Conservation (phyloP, 73 alveolate species). For the Stentor coeruleus region DNA sequence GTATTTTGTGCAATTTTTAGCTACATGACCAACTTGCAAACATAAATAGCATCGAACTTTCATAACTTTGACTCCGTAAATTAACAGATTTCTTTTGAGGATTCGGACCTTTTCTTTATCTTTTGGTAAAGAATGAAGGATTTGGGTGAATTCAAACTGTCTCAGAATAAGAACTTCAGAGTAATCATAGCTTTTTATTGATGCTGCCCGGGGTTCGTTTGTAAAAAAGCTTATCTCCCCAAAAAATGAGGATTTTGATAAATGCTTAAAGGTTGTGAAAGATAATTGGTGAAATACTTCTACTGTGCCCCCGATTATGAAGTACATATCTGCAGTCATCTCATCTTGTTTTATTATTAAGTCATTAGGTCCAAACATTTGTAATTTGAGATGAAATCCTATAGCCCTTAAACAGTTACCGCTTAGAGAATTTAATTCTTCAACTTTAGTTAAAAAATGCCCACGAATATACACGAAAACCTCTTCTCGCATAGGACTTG, state of each 20-base stretch:
- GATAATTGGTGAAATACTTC: not conserved
- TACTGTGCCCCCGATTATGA: not conserved
- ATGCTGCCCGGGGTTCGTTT: not conserved
- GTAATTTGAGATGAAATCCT: not conserved
- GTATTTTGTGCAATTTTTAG: conserved; percentile 49
- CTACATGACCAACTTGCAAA: conserved; percentile 40
- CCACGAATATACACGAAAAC: not conserved
- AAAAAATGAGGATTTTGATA: not conserved
- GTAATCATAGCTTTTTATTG: not conserved
- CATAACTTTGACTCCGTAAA: conserved; percentile 23
- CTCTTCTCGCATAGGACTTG: not conserved
- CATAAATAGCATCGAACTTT: conserved; percentile 50
- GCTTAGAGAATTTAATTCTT: not conserved
- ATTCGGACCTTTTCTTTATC: not conserved
- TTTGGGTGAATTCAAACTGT: not conserved
- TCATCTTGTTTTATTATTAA: not conserved
- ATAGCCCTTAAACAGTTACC: not conserved
- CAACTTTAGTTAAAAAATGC: not conserved
- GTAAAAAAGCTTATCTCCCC: conserved; percentile 6
- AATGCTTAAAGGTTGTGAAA: not conserved
- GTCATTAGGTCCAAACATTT: not conserved
- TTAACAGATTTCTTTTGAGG: conserved; percentile 9
- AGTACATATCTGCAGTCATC: not conserved
- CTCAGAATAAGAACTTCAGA: conserved; percentile 3
- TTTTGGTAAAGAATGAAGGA: not conserved